A percentile compares a stretch with the other conserved stretches of the same genome.
These are phyloP conservation scores for Nigrospora sphaerica DNA, from an alignment of 2,329 filamentous ascomycete species.

Conservation along the genomic window DNA sequence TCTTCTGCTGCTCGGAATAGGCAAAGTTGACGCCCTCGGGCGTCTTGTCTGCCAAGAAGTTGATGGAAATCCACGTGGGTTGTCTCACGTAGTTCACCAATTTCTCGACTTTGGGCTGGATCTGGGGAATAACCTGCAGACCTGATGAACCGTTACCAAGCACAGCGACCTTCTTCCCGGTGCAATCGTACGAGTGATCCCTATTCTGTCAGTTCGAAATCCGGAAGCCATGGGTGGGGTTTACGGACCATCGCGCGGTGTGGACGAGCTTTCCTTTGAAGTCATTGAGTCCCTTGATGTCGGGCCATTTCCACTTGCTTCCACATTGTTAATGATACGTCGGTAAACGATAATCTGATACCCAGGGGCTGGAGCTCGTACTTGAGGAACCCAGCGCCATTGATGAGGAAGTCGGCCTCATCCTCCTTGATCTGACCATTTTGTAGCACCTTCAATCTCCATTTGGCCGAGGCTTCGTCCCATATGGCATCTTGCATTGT, in stretches of 20 bases:
- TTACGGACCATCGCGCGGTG: no score
- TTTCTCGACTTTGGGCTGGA: neutral
- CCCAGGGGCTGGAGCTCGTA: no score
- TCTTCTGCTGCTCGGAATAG: neutral
- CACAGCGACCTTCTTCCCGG: neutral
- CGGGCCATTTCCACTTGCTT: no score
- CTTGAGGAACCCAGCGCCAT: no score
- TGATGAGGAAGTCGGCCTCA: no score
- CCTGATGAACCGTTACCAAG: neutral
- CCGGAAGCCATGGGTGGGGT: no score
- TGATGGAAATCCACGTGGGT: neutral
- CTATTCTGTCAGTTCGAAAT: neutral
- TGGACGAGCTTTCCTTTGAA: no score
- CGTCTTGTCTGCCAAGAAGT: neutral
- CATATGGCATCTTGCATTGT: slow-evolving; percentile 22
- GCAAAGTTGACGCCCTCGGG: neutral
- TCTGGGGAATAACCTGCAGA: neutral
- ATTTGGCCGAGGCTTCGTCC: slow-evolving; percentile 15
- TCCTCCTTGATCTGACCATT: no score
- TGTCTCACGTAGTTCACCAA: neutral
- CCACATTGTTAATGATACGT: no score
- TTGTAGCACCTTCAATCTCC: slow-evolving; percentile 6
- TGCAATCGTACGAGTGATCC: neutral
- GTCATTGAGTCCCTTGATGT: no score
- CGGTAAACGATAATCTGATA: no score